Evolutionary conservation across 768 basidiomycete species (phyloP).

Genomic region (Collybiopsis luxurians): DNA sequence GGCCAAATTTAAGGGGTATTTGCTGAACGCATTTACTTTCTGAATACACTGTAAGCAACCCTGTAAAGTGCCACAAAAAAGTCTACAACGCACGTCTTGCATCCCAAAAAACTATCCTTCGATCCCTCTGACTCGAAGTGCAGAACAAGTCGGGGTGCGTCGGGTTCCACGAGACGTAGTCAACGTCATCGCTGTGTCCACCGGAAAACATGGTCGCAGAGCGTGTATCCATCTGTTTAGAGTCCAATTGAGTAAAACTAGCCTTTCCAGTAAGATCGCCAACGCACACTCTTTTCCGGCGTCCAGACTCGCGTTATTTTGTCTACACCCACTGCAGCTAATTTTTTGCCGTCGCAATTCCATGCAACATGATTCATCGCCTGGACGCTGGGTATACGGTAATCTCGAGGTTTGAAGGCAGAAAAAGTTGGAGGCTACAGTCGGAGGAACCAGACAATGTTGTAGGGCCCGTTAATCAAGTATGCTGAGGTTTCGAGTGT

Average conservation of each 20-base stretch:
- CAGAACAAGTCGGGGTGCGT: constrained; percentile 83
- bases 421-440: constrained; percentile 73
- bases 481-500: not conserved
- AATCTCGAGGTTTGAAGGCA: constrained; percentile 76
- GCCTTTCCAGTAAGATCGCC: not conserved
- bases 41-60: constrained; percentile 27
- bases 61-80: not conserved
- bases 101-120: constrained; percentile 80
- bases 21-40: constrained; percentile 72
- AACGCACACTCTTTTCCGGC: constrained; percentile 72
- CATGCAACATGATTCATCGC: constrained; percentile 77
- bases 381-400: constrained; percentile 61
- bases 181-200: constrained; percentile 77
- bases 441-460: not conserved
- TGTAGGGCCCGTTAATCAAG: constrained; percentile 5
- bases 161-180: constrained; percentile 82
- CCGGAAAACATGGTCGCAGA: constrained; percentile 64
- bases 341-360: constrained; percentile 80
- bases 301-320: constrained; percentile 74
- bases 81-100: constrained; percentile 59
- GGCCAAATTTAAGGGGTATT: constrained; percentile 54
- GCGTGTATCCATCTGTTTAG: constrained; percentile 62
- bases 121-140: constrained; percentile 74
- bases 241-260: not conserved
- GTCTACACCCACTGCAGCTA: constrained; percentile 82